Percentiles rank a stretch among this genome's conserved stretches.
Evolutionary conservation across 192 early-diverging fungal species (phyloP).

Genomic region (Chytriomyces sp.): DNA sequence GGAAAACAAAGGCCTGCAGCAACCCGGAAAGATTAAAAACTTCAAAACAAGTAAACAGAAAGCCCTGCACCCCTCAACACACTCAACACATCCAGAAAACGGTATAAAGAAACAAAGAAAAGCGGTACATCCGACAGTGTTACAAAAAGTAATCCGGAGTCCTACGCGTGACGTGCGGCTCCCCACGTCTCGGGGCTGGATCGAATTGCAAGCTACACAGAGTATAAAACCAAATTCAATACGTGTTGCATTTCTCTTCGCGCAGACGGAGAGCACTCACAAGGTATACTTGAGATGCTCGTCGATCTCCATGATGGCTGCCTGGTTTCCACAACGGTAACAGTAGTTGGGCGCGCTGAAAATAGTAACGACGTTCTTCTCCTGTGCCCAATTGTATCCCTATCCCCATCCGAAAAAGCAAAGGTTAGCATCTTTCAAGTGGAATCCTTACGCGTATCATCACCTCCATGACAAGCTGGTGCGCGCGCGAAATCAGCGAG

Average conservation of each 20-base stretch:
- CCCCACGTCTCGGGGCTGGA: constrained; percentile 94
- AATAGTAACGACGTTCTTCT: constrained; percentile 97
- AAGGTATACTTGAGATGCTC: constrained; percentile 99
- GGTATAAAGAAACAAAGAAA: background rate
- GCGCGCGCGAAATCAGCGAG: constrained; percentile 95
- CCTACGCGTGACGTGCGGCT: constrained; percentile 96
- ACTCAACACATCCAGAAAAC: too few species aligned
- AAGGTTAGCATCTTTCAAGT: background rate
- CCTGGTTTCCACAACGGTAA: constrained; percentile 99
- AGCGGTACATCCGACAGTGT: background rate
- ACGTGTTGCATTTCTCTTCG: background rate
- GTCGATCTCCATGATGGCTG: constrained; percentile 99
- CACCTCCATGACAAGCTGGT: constrained; percentile 96
- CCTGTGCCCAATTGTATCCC: constrained; percentile 99
- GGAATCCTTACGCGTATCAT: background rate
- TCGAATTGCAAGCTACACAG: constrained; percentile 81
- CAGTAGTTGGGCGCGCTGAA: constrained; percentile 99
- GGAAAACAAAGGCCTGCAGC: background rate
- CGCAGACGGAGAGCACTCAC: constrained; percentile 45
- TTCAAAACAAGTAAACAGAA: background rate
- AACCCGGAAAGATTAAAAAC: background rate
- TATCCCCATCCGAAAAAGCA: constrained; percentile 36
- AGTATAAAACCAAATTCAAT: background rate
- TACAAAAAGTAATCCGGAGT: constrained; percentile 99
- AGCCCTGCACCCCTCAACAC: background rate